Base-by-base conservation (phyloP, 441 rosid species). In the Manihot esculenta region DNA sequence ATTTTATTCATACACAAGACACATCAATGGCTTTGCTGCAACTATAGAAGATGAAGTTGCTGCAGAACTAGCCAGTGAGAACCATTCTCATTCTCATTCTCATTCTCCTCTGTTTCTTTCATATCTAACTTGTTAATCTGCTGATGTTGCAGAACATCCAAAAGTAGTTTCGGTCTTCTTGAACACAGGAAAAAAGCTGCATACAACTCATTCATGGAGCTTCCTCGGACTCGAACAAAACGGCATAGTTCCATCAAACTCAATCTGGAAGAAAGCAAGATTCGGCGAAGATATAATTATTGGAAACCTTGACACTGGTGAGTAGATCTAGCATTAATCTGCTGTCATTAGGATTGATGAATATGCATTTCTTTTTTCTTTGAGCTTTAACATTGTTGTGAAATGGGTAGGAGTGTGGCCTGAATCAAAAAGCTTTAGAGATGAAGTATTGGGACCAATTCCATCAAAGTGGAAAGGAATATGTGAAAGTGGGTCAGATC, bases 401-500 rank as follows among this genome's bases (percentile, higher is more conserved):
- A 47, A 48, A 69, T 60, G 24, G 41, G 38, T 10, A 88, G 97
- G 97, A 35, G 96, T 86, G 57, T 88, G 97, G 97, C 91, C 94
- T 0, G 96, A 90, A 66, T 87, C 96, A 7, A 62, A 81, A 78
- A 89, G 96, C 86, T 92, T 92, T 38, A 80, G 78, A 33, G 93
- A 88, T 50, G 76, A 74, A 57, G 93, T 97, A 10, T 77, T 72
- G 10, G 93, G 90, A 65, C 78, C 80, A 10, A 76, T 85, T 76
- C 98, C 98, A 0, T 80, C 83, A 3, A 84, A 80, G 45, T 90
- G 98, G 98, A 83, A 80, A 76, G 98, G 98, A 30, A 66, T 41
- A 3, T 90, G 98, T 71, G 77, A 86, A 56, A 70, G 72, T 30
- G 47, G 67, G 47, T 55, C 74, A 7, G 66, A 49, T 12, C 69